Conservation (phyloP, 306 rosid genomes). For the Quercus bicolor region DNA sequence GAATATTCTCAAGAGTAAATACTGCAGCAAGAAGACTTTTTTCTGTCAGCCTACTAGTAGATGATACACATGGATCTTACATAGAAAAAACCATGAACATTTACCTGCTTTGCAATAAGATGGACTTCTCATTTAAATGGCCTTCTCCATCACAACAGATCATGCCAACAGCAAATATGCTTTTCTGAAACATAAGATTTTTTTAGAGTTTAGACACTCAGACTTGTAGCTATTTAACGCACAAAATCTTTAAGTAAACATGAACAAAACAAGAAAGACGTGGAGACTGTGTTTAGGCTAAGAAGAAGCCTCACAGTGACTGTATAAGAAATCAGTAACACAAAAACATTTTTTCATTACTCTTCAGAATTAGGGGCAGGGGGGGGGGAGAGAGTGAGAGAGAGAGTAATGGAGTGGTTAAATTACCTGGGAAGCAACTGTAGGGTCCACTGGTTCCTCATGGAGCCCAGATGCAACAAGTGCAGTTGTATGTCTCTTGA, state of each 20-base stretch:
- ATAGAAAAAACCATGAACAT: background rate
- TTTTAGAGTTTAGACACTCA: conserved; percentile 23
- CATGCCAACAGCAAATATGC: conserved; percentile 82
- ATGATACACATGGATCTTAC: background rate
- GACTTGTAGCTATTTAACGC: conserved; percentile 1
- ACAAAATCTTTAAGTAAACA: conserved; percentile 1
- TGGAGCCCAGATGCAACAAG: conserved; percentile 62
- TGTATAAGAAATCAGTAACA: background rate
- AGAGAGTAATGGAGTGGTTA: conserved; percentile 5
- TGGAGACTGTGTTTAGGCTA: background rate
- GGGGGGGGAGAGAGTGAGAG: background rate
- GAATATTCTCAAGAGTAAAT: background rate
- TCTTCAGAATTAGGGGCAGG: conserved; percentile 2
- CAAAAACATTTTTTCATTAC: background rate
- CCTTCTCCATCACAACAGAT: conserved; percentile 91
- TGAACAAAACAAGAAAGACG: conserved; percentile 4
- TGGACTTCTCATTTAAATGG: conserved; percentile 80
- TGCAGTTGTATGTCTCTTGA: conserved; percentile 55
- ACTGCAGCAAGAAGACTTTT: background rate
- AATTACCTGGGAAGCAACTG: conserved; percentile 81
- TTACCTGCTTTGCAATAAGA: conserved; percentile 90
- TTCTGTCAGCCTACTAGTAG: background rate
- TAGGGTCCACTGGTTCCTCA: conserved; percentile 83
- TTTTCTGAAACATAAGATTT: conserved; percentile 59
- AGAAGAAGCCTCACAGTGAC: conserved; percentile 6